phyloP scores from a whole-genome alignment of 345 rosid genomes.

The Populus tremula region DNA sequence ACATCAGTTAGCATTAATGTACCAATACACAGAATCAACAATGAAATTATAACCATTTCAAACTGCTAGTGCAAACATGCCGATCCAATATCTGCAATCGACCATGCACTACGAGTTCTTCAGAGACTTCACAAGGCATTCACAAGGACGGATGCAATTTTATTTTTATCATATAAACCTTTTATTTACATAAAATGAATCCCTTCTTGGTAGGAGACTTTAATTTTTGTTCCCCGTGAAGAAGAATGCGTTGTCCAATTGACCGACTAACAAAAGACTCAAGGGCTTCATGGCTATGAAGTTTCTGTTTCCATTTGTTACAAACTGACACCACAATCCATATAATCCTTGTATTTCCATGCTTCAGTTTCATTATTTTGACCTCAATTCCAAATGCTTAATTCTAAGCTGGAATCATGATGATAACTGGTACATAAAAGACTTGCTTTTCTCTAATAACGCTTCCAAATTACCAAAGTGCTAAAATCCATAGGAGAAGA shows the following conservation, averaged over 20 bases:
- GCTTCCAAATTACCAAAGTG: conserved; percentile 63
- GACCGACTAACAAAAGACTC: conserved; percentile 69
- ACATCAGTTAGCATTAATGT: too few relatives aligned
- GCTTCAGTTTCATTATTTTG: conserved; percentile 20
- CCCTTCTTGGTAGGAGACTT: conserved; percentile 37
- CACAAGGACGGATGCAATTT: conserved; percentile 44
- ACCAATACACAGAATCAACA: not conserved
- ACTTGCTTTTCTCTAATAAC: conserved; percentile 58
- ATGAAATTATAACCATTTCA: not conserved
- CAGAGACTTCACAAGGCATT: conserved; percentile 57
- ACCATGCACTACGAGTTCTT: conserved; percentile 65
- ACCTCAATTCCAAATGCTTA: not conserved
- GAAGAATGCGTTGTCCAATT: conserved; percentile 60
- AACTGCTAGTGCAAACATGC: conserved; percentile 29
- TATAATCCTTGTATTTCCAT: conserved; percentile 31
- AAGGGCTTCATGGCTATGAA: conserved; percentile 53
- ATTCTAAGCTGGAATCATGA: conserved; percentile 63
- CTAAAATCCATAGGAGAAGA: conserved; percentile 28
- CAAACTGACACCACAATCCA: conserved; percentile 33
- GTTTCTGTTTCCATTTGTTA: conserved; percentile 33
- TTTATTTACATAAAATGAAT: conserved; percentile 26
- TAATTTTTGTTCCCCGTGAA: conserved; percentile 65
- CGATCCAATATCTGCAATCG: conserved; percentile 71
- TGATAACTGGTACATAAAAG: conserved; percentile 49
- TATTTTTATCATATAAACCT: conserved; percentile 36